Evolutionary conservation across 2,329 filamentous ascomycete species (phyloP).

Genomic region (Aspergillus sp.): DNA sequence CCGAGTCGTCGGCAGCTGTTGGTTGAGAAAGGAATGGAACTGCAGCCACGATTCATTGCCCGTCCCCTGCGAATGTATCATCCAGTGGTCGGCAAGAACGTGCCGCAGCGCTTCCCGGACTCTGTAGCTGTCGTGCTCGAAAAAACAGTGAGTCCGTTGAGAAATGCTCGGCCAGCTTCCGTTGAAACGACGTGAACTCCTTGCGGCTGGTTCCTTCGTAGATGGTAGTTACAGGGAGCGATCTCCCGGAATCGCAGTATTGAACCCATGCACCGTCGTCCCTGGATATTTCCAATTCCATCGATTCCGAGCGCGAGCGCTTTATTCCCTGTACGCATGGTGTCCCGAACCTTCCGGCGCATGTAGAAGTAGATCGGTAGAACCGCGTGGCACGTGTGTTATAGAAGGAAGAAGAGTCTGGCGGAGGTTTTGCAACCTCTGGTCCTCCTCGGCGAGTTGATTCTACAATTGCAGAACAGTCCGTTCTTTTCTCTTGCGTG

Average conservation of each 20-base stretch:
- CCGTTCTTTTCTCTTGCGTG: constrained; percentile 3
- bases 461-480: constrained; percentile 5
- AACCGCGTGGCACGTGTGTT: no score
- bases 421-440: not conserved
- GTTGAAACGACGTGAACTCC: not conserved
- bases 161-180: not conserved
- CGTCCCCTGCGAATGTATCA: not conserved
- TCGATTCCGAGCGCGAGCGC: not conserved
- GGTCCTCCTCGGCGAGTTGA: constrained; percentile 3
- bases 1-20: not conserved
- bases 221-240: not conserved
- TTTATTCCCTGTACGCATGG: not conserved
- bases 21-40: not conserved
- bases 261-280: not conserved
- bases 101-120: not conserved
- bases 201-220: not conserved
- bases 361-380: no score
- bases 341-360: not conserved
- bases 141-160: no score
- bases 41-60: not conserved
- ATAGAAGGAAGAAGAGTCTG: not conserved
- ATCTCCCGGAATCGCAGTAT: not conserved
- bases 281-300: not conserved
- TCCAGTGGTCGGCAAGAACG: not conserved
- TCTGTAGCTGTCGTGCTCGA: not conserved